These are phyloP conservation scores for Penicillium sp. DNA, from an alignment of 2,329 filamentous ascomycete species.

Conservation along the genomic window DNA sequence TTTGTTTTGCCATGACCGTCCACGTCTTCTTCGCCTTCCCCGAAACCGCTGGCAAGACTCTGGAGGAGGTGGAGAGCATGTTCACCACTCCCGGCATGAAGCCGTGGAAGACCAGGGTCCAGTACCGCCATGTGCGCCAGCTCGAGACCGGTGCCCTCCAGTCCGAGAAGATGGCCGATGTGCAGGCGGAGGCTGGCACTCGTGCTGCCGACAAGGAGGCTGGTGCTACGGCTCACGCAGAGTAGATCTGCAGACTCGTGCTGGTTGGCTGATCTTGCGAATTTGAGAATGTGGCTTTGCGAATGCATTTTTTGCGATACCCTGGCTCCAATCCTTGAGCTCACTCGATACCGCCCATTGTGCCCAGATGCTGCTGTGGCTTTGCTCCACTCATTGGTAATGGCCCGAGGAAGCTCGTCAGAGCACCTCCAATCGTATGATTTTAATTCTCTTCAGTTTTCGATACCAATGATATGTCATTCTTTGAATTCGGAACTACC, in stretches of 20 bases:
- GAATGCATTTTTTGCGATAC: not conserved
- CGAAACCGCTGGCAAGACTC: conserved; percentile 61
- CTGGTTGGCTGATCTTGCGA: not conserved
- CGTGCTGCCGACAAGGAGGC: conserved; percentile 8
- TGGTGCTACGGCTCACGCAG: not conserved
- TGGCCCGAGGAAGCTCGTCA: not conserved
- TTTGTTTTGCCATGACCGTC: conserved; percentile 67
- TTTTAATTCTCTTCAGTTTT: not conserved
- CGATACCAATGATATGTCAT: not conserved
- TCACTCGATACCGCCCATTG: not conserved
- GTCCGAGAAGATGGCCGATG: conserved; percentile 15
- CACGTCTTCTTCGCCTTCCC: conserved; percentile 61
- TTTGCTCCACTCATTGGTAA: not conserved
- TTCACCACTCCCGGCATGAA: conserved; percentile 52
- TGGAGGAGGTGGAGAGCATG: conserved; percentile 76
- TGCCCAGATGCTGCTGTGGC: not conserved
- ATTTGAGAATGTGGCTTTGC: not conserved
- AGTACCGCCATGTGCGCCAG: conserved; percentile 21
- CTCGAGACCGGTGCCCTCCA: conserved; percentile 19
- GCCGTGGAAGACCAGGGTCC: conserved; percentile 22
- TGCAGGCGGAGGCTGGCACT: conserved; percentile 17
- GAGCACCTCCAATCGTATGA: not conserved
- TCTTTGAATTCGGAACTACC: not conserved
- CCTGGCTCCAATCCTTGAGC: not conserved
- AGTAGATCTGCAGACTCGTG: not conserved